Evolutionary conservation across 176 grass and related monocot genomes (phyloP).

Genomic region (Oryza rufipogon): DNA sequence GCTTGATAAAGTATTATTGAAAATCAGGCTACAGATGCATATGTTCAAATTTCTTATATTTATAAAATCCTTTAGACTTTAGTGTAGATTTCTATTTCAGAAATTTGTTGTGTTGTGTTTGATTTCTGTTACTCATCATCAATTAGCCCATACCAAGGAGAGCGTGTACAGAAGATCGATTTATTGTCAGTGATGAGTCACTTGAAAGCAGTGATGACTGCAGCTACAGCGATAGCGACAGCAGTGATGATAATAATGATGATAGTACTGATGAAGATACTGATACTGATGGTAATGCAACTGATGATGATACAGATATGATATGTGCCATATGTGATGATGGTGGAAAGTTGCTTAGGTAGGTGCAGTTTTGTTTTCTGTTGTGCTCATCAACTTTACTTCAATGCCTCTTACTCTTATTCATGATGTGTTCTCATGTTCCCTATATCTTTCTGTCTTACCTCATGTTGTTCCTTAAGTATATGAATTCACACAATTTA

Average conservation of each 20-base stretch:
- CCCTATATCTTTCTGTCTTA: background rate
- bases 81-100: background rate
- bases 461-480: background rate
- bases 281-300: constrained; percentile 12
- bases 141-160: constrained; percentile 34
- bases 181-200: constrained; percentile 32
- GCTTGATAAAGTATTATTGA: constrained; percentile 1
- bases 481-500: background rate
- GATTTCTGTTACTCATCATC: constrained; percentile 18
- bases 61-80: background rate
- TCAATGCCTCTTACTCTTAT: background rate
- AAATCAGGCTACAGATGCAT: background rate
- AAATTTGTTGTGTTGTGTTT: background rate
- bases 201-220: background rate
- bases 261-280: background rate
- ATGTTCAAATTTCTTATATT: background rate
- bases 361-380: background rate
- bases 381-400: background rate
- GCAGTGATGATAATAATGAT: constrained; percentile 2
- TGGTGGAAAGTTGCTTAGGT: constrained; percentile 67
- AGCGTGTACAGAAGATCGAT: background rate
- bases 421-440: background rate
- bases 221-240: background rate
- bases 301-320: constrained; percentile 40
- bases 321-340: constrained; percentile 75